Evolutionary conservation across 2,329 filamentous ascomycete species (phyloP).

Genomic region (Orbilia ellipsospora): DNA sequence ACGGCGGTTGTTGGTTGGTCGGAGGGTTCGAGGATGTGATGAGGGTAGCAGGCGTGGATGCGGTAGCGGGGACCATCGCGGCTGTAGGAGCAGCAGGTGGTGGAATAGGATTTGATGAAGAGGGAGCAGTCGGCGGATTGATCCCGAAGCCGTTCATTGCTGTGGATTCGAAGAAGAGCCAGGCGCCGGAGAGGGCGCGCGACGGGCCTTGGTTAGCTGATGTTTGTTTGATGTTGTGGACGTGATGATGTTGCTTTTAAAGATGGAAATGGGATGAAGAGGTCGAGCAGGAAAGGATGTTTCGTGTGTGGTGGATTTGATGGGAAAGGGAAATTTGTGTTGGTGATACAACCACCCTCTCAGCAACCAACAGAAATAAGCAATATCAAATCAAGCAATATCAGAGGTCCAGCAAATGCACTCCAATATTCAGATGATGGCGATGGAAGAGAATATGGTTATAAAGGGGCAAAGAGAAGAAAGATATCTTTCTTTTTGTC

Average conservation of each 20-base stretch:
- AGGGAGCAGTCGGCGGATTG: conserved; percentile 20
- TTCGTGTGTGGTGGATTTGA: too few species aligned
- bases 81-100: conserved; percentile 17
- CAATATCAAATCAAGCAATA: too few species aligned
- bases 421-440: too few species aligned
- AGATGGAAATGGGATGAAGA: background rate
- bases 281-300: background rate
- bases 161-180: conserved; percentile 4
- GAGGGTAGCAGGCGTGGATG: background rate
- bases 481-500: background rate
- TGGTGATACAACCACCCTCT: too few species aligned
- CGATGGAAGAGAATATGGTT: background rate
- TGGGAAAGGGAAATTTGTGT: too few species aligned
- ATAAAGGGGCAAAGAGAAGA: conserved; percentile 1
- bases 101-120: background rate
- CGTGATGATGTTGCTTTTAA: background rate
- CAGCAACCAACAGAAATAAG: too few species aligned
- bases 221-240: background rate
- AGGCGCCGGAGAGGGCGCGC: conserved; percentile 23
- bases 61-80: conserved; percentile 9
- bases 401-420: too few species aligned
- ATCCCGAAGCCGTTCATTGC: conserved; percentile 50
- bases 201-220: conserved; percentile 10
- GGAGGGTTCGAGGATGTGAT: conserved; percentile 1
- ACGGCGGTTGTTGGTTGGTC: background rate